Evolutionary conservation across 306 rosid species (phyloP).

Genomic region (Sechiopsis laciniata): DNA sequence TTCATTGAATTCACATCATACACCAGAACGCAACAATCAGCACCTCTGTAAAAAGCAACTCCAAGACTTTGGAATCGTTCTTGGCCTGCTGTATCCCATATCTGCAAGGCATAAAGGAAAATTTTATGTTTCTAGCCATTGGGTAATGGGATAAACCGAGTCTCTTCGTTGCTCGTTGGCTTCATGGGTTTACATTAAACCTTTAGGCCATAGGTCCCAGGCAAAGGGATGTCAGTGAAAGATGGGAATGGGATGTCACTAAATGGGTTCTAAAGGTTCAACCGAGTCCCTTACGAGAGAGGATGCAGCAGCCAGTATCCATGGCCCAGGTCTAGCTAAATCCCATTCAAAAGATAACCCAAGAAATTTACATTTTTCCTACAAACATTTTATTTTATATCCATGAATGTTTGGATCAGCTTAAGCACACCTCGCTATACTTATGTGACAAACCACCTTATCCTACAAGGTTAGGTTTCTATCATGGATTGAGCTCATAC

Average conservation of each 20-base stretch:
- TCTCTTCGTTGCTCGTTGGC: background rate
- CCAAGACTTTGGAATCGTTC: slow-evolving; percentile 98
- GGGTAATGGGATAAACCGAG: background rate
- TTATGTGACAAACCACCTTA: no score
- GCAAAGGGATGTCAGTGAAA: background rate
- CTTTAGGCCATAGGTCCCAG: background rate
- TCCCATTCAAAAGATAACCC: background rate
- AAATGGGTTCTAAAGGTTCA: background rate
- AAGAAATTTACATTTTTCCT: background rate
- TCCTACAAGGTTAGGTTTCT: no score
- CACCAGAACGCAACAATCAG: slow-evolving; percentile 98
- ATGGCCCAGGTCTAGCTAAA: slow-evolving; percentile 8
- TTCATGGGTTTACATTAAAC: background rate
- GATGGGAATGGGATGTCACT: background rate
- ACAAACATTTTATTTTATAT: no score
- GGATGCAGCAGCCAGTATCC: background rate
- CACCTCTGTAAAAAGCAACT: slow-evolving; percentile 98
- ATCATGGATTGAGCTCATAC: no score
- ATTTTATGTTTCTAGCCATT: background rate
- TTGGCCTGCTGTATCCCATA: slow-evolving; percentile 99
- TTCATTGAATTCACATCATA: slow-evolving; percentile 96
- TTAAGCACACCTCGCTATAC: no score
- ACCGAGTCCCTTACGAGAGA: background rate
- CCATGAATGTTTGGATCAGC: no score
- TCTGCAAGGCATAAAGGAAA: slow-evolving; percentile 36